These are phyloP conservation scores for Clavispora phyllophila DNA, from an alignment of 805 yeast genomes.

Conservation along the genomic window DNA sequence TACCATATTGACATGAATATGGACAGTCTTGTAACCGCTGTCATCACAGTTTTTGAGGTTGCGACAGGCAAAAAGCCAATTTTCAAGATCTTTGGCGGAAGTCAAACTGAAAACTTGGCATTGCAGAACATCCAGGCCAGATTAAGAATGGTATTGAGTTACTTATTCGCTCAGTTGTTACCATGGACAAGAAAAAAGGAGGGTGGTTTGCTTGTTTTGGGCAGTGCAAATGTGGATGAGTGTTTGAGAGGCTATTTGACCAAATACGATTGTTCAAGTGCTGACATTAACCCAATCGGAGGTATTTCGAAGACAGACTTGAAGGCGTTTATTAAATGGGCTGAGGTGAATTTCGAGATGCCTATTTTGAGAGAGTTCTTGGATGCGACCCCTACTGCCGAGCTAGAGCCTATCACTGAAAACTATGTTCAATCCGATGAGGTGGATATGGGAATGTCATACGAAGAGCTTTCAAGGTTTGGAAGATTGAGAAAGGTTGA, in stretches of 20 bases:
- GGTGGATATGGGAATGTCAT: constrained; percentile 97
- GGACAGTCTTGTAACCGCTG: constrained; percentile 76
- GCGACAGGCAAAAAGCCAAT: constrained; percentile 89
- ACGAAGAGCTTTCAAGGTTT: constrained; percentile 85
- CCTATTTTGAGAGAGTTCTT: constrained; percentile 77
- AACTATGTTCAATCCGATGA: constrained; percentile 94
- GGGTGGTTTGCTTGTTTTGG: constrained; percentile 84
- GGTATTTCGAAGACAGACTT: constrained; percentile 94
- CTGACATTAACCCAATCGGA: constrained; percentile 98
- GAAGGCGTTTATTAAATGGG: constrained; percentile 79
- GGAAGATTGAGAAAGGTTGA: constrained; percentile 88
- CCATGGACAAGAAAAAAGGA: constrained; percentile 85
- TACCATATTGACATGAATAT: constrained; percentile 90
- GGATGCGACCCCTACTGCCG: constrained; percentile 96
- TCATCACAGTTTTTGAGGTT: constrained; percentile 71
- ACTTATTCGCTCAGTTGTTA: constrained; percentile 85
- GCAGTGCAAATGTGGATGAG: constrained; percentile 97
- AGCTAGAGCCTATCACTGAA: constrained; percentile 91
- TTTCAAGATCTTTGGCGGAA: constrained; percentile 90
- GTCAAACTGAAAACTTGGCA: constrained; percentile 86
- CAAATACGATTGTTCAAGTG: constrained; percentile 95
- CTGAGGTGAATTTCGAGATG: constrained; percentile 59
- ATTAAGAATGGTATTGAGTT: constrained; percentile 88
- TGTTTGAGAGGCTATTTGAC: constrained; percentile 93
- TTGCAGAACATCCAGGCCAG: constrained; percentile 96